Evolutionary conservation across 2,329 filamentous ascomycete species (phyloP).

Genomic region (Celoporthe dispersa): DNA sequence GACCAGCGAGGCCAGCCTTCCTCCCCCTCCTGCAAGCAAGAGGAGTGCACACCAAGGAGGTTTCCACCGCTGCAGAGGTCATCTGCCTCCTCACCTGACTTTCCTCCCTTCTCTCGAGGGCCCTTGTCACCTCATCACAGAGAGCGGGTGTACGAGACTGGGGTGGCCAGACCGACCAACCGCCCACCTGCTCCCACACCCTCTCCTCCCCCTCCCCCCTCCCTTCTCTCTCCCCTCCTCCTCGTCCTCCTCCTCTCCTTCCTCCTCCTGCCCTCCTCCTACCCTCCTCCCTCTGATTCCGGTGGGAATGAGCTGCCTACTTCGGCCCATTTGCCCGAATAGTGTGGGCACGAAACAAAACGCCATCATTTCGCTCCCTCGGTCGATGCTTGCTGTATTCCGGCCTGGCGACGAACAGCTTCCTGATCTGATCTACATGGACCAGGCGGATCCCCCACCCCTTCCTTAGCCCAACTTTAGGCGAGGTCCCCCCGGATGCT

Average conservation of each 20-base stretch:
- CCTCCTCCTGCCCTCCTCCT: no score
- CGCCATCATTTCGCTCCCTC: not conserved
- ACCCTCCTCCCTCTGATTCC: not conserved
- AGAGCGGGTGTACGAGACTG: not conserved
- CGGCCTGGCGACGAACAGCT: not conserved
- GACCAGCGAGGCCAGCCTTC: not conserved
- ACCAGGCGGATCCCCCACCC: not conserved
- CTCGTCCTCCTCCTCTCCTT: no score
- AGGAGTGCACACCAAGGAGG: not conserved
- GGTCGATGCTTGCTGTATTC: conserved; percentile 7
- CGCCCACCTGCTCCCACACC: not conserved
- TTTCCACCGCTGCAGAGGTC: conserved; percentile 2
- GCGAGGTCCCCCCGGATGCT: not conserved
- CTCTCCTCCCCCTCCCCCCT: no score
- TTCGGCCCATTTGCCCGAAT: conserved; percentile 4
- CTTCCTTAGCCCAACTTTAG: not conserved
- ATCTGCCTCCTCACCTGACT: conserved; percentile 10
- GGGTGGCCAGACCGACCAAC: not conserved
- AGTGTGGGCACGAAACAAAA: conserved; percentile 2
- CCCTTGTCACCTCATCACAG: not conserved
- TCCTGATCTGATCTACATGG: conserved; percentile 4
- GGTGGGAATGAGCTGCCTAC: not conserved
- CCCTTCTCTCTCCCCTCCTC: no score
- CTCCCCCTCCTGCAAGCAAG: not conserved
- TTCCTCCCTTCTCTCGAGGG: not conserved